Evolutionary conservation across 257 asterid genomes (phyloP), one percentile per base, ranked within the genome.

Genomic region (Handroanthus guayacan): DNA sequence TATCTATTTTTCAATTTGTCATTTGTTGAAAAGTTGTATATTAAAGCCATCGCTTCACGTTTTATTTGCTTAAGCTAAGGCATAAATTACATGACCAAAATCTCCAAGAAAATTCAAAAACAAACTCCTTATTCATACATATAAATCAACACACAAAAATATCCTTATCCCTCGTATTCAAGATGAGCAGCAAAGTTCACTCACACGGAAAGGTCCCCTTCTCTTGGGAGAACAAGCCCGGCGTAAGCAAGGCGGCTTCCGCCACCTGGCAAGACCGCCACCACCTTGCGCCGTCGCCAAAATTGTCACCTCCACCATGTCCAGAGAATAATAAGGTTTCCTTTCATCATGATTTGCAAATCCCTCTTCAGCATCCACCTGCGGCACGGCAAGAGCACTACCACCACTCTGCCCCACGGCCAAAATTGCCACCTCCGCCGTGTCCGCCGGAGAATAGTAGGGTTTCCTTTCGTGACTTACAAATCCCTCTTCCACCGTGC

Each of bases 181-280:
- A 47, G 62, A 84, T 87, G 91, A 80, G 83, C 71, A 75, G 45
- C 75, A 84, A 82, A 37, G 82, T 87, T 83, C 89, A 82, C 54
- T 89, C 92, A 13, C 87, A 88, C 78, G 86, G 89, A 55, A 84
- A 84, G 14, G 77, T 89, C 54, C 89, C 95, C 45, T 92, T 89
- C 82, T 85, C 95, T 3, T 88, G 96, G 95, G 95, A 87, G 76
- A 81, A 88, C 82, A 81, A 83, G 78, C 91, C 96, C 9, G 94
- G 91, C 9, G 76, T 80, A 0, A 81, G 92, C 77, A 89, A 90
- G 88, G 71, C 58, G 5, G 72, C 71, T 6, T 25, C 77, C 13
- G 37, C 38, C 3, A 63, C 61, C 10, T 55, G 50, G 6, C 45
- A 52, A 17, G 31, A 31, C 62, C 52, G 16, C 65, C 48, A 8